Conservation (phyloP, 1,139 yeast species). For the Blastobotrys buckinghamii region DNA sequence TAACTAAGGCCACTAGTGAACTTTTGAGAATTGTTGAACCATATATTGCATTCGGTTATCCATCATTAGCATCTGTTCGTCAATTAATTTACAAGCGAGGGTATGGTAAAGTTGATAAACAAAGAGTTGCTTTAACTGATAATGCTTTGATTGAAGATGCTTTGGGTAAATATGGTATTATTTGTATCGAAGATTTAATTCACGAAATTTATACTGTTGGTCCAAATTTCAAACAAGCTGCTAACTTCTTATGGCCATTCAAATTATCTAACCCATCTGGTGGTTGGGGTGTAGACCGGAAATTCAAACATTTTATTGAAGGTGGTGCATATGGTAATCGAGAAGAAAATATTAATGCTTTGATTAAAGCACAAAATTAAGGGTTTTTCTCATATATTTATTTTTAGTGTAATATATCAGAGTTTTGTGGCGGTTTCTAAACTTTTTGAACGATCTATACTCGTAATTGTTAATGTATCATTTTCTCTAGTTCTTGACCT, state of each 20-base stretch:
- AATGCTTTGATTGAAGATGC: conserved; percentile 90
- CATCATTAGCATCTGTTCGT: conserved; percentile 93
- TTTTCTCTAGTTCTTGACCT: conserved; percentile 1
- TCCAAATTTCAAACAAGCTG: conserved; percentile 99
- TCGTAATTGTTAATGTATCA: neutral
- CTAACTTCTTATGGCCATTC: conserved; percentile 99
- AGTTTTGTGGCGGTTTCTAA: conserved; percentile 3
- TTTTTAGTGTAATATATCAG: neutral
- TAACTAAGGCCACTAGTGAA: conserved; percentile 98
- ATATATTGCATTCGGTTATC: conserved; percentile 99
- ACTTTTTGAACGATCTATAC: conserved; percentile 3
- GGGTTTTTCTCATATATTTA: neutral
- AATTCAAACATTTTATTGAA: conserved; percentile 99
- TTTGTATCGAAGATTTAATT: conserved; percentile 94
- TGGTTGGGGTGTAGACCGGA: conserved; percentile 99
- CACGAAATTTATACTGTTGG: conserved; percentile 99
- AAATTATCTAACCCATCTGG: conserved; percentile 99
- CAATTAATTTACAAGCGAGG: conserved; percentile 99
- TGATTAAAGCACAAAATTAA: conserved; percentile 66
- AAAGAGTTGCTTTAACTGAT: conserved; percentile 86
- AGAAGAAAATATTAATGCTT: conserved; percentile 97
- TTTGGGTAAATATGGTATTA: conserved; percentile 96
- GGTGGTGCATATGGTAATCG: conserved; percentile 99
- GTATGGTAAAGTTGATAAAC: conserved; percentile 98
- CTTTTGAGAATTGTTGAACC: conserved; percentile 98